Evolutionary conservation across 208 protist genomes (phyloP), one percentile per base, ranked within the genome.

Genomic region (Angomonas desouzai): DNA sequence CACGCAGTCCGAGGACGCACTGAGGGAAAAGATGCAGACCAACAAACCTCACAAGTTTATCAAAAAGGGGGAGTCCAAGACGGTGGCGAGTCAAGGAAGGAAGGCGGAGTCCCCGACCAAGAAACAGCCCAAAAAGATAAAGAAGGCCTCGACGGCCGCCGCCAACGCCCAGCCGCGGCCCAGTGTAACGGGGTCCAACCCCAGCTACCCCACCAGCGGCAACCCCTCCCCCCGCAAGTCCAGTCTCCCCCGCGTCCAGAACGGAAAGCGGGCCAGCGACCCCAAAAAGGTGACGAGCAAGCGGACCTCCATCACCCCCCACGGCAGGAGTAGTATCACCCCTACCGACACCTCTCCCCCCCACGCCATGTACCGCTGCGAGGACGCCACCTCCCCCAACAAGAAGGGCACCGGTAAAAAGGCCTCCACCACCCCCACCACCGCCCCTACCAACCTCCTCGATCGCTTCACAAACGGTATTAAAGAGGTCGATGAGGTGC

Each of bases 1-100:
- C 65, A 87, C 78, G 0, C 74, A 80, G 10, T 90, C 87, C 9
- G 83, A 74, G 48, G 79, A 79, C 9, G 68, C 66, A 18, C 58
- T 87, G 32, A 81, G 69, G 70, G 63, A 69, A 29, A 70, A 63
- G 55, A 65, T 75, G 55, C 48, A 51, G 16, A 34, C 48, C 30
- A 66, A 64, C 1, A 69, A 73, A 28, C 78, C 78, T 4, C 80
- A 81, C 45, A 53, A 58, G 16, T 89, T 85, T 63, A 69, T 84
- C 43, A 72, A 75, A 2, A 71, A 75, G 11, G 77, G 83, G 9
- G 72, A 84, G 32, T 53, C 71, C 1, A 60, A 72, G 13, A 72
- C 62, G 49, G 71, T 69, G 3, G 67, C 64, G 11, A 57, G 33
- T 23, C 60, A 0, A 48, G 23, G 2, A 38, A 25, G 3, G 16